A percentile compares a stretch with the other conserved stretches of the same genome.
Evolutionary conservation across 768 basidiomycete genomes (phyloP).

Genomic region (Leucocoprinus sp.): DNA sequence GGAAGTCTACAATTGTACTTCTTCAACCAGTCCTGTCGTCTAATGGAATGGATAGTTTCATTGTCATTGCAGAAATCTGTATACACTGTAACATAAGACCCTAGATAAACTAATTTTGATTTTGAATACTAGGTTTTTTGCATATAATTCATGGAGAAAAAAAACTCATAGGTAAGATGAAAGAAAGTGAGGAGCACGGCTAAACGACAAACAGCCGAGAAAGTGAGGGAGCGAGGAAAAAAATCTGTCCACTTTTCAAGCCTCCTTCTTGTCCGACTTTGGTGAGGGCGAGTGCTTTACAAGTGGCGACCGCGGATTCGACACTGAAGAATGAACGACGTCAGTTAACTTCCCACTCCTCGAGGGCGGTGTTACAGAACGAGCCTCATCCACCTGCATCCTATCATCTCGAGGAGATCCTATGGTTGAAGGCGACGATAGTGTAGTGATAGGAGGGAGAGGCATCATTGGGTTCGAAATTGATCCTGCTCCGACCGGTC

Average conservation of each 20-base stretch:
- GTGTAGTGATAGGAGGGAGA: constrained; percentile 63
- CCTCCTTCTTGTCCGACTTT: constrained; percentile 36
- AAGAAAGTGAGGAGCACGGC: constrained; percentile 1
- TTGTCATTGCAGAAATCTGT: not conserved
- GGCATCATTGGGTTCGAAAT: constrained; percentile 32
- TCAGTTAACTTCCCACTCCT: constrained; percentile 43
- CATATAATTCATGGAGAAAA: not conserved
- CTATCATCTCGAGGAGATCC: constrained; percentile 50
- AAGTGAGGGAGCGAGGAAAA: constrained; percentile 12
- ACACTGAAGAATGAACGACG: constrained; percentile 29
- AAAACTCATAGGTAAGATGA: constrained; percentile 3
- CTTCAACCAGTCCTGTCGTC: too few relatives aligned
- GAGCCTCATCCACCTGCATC: constrained; percentile 46
- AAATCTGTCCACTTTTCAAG: constrained; percentile 12
- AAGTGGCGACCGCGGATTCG: constrained; percentile 41
- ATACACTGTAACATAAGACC: not conserved
- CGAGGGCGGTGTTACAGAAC: constrained; percentile 42
- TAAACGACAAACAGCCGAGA: constrained; percentile 1
- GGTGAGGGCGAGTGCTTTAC: constrained; percentile 50
- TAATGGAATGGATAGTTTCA: not conserved
- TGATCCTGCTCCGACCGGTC: constrained; percentile 55
- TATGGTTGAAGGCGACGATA: constrained; percentile 53
- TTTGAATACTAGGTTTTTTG: constrained; percentile 1
- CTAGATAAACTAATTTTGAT: constrained; percentile 9
- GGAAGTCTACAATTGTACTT: too few relatives aligned